phyloP scores from a whole-genome alignment of 257 asterid genomes.

The Fraxinus pennsylvanica region DNA sequence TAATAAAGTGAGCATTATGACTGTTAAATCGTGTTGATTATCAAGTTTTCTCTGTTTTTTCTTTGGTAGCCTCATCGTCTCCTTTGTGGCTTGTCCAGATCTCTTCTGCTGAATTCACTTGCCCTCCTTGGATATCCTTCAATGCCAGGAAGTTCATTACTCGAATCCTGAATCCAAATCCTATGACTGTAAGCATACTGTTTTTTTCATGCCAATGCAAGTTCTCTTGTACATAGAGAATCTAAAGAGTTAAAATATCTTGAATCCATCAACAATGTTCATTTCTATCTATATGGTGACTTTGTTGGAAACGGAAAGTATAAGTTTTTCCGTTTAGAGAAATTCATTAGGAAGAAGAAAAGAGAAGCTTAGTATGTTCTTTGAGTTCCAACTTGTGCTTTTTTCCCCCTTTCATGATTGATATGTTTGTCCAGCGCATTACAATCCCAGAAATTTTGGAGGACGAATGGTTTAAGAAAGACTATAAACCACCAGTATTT shows the following conservation, averaged over 20 bases:
- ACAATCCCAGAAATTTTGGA: slow-evolving; percentile 73
- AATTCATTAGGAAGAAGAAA: background rate
- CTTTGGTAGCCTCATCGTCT: slow-evolving; percentile 26
- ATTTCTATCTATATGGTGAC: background rate
- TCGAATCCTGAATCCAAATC: slow-evolving; percentile 81
- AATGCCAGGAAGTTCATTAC: slow-evolving; percentile 78
- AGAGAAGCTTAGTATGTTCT: background rate
- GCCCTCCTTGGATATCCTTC: slow-evolving; percentile 93
- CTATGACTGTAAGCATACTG: slow-evolving; percentile 61
- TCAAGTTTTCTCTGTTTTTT: slow-evolving; percentile 5
- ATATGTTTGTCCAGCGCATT: slow-evolving; percentile 57
- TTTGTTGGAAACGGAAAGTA: background rate
- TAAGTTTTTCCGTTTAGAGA: background rate
- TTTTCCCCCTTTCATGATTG: background rate
- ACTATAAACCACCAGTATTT: slow-evolving; percentile 69
- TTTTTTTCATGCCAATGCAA: background rate
- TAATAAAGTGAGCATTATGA: slow-evolving; percentile 67
- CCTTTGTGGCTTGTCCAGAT: slow-evolving; percentile 49
- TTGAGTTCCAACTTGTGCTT: background rate
- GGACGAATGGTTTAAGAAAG: slow-evolving; percentile 93
- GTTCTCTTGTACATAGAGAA: background rate
- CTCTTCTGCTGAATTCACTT: slow-evolving; percentile 75
- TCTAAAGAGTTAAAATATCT: background rate
- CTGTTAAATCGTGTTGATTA: background rate
- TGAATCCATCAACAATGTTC: background rate